Evolutionary conservation across 75 land plant species (phyloP).

Genomic region (Ceratopteris richardii): DNA sequence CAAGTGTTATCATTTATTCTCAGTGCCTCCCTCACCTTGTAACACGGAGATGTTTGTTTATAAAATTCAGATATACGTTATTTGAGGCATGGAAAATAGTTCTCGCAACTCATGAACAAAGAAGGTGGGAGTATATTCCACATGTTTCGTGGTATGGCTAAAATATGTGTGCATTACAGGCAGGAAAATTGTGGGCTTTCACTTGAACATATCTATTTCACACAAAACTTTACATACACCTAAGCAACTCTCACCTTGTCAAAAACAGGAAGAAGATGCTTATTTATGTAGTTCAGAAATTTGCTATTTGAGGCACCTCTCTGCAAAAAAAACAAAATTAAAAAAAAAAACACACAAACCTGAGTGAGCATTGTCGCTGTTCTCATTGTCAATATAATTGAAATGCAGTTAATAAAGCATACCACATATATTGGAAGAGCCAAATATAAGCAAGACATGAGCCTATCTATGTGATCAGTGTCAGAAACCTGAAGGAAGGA

Average conservation of each 20-base stretch:
- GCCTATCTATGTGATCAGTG: slow-evolving; percentile 80
- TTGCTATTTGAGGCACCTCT: slow-evolving; percentile 92
- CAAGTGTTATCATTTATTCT: too few relatives aligned
- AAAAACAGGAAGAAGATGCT: slow-evolving; percentile 80
- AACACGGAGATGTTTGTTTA: too few relatives aligned
- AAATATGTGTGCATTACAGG: too few relatives aligned
- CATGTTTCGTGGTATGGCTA: too few relatives aligned
- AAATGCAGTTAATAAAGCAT: neutral
- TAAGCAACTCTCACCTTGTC: slow-evolving; percentile 53
- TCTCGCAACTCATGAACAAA: too few relatives aligned
- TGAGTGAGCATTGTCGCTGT: neutral
- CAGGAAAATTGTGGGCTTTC: too few relatives aligned
- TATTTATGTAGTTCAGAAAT: slow-evolving; percentile 81
- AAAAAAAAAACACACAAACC: neutral
- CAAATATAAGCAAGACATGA: slow-evolving; percentile 82
- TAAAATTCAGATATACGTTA: too few relatives aligned
- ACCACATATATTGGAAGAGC: slow-evolving; percentile 92
- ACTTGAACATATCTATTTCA: too few relatives aligned
- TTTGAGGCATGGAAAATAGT: too few relatives aligned
- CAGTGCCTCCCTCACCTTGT: too few relatives aligned
- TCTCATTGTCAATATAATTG: neutral
- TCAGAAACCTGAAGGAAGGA: slow-evolving; percentile 58
- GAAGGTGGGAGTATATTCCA: too few relatives aligned
- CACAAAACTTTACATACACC: too few relatives aligned
- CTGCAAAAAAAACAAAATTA: slow-evolving; percentile 22